Evolutionary conservation across 2,329 filamentous ascomycete species (phyloP).

Genomic region (Stachybotrys elegans): DNA sequence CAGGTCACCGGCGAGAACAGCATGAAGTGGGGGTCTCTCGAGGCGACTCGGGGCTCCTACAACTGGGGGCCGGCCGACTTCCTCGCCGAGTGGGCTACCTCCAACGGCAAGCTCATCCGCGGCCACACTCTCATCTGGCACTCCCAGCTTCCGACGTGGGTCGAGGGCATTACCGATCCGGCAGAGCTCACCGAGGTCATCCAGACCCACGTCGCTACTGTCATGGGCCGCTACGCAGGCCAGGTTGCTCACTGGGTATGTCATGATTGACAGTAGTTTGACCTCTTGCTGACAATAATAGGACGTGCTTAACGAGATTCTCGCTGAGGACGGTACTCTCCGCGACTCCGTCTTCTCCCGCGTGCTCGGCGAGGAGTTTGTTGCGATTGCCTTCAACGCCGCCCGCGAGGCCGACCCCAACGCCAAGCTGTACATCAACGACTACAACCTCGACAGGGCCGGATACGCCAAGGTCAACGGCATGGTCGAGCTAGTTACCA

Average conservation of each 20-base stretch:
- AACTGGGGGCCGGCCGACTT: constrained; percentile 51
- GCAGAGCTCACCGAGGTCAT: constrained; percentile 48
- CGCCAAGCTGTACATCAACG: constrained; percentile 70
- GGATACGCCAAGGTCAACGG: constrained; percentile 50
- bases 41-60: constrained; percentile 42
- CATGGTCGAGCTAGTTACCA: constrained; percentile 53
- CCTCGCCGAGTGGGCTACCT: constrained; percentile 51
- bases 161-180: constrained; percentile 49
- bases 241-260: constrained; percentile 53
- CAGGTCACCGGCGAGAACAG: constrained; percentile 63
- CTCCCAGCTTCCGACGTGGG: constrained; percentile 53
- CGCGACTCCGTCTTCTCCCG: constrained; percentile 59
- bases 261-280: neutral
- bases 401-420: constrained; percentile 61
- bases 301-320: constrained; percentile 47
- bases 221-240: constrained; percentile 55
- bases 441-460: constrained; percentile 60
- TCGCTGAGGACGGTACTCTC: constrained; percentile 54
- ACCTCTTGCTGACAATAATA: too few relatives aligned
- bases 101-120: constrained; percentile 53
- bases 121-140: constrained; percentile 65
- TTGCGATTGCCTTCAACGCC: constrained; percentile 62
- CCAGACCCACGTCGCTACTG: constrained; percentile 51
- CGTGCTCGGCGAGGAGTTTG: constrained; percentile 63
- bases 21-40: constrained; percentile 60